These are phyloP conservation scores for Coprinellus micaceus DNA, from an alignment of 768 basidiomycete species.

Conservation along the genomic window DNA sequence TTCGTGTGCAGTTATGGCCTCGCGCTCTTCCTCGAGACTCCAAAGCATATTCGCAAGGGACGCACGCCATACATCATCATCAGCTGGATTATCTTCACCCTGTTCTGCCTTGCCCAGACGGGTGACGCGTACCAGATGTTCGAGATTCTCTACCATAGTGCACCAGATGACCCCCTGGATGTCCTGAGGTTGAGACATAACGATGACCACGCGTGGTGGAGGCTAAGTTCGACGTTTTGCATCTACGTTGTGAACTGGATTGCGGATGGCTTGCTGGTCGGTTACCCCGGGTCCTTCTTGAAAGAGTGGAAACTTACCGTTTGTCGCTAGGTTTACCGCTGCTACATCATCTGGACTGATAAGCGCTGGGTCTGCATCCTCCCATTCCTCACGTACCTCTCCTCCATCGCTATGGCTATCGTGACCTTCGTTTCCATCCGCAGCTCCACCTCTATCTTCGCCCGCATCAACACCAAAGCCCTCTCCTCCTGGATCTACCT, in stretches of 20 bases:
- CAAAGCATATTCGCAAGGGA: background rate
- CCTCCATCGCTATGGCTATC: background rate
- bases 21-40: constrained; percentile 4
- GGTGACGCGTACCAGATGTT: constrained; percentile 1
- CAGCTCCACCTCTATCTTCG: background rate
- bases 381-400: background rate
- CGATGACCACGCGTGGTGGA: background rate
- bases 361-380: constrained; percentile 1
- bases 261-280: constrained; percentile 6
- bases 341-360: constrained; percentile 3
- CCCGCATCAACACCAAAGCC: background rate
- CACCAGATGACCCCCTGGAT: background rate
- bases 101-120: background rate
- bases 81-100: background rate
- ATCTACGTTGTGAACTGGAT: background rate
- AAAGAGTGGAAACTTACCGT: background rate
- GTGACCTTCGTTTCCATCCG: background rate
- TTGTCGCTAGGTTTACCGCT: background rate
- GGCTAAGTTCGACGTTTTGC: background rate
- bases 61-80: constrained; percentile 2
- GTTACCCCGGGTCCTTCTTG: background rate
- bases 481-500: constrained; percentile 2
- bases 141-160: background rate
- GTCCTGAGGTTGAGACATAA: background rate
- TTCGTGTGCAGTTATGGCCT: constrained; percentile 8